Conservation (phyloP, 371 early-diverging fungal species). For the Parasitella parasitica region DNA sequence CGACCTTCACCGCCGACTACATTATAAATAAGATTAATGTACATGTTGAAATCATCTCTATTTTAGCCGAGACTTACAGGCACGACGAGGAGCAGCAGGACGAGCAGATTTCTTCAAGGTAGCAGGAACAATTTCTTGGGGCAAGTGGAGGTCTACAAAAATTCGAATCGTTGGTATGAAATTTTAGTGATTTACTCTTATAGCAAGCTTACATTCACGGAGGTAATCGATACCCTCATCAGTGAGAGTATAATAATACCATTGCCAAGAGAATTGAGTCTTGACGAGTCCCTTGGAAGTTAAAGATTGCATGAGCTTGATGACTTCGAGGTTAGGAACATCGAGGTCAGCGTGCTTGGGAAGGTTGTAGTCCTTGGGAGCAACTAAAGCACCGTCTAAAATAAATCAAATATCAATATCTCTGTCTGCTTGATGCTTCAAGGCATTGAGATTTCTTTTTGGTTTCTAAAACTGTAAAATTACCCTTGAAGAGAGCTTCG, state of each 20-base stretch:
- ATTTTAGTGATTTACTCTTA: too few relatives aligned
- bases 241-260: conserved; percentile 99
- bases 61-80: conserved; percentile 43
- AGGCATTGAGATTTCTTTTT: not conserved
- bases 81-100: conserved; percentile 69
- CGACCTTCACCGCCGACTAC: conserved; percentile 49
- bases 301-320: conserved; percentile 98
- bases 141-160: conserved; percentile 85
- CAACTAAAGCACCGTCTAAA: conserved; percentile 95
- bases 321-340: conserved; percentile 98
- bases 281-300: conserved; percentile 94
- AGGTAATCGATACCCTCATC: conserved; percentile 97
- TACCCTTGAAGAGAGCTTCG: conserved; percentile 87
- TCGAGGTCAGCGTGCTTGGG: conserved; percentile 93
- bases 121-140: conserved; percentile 95
- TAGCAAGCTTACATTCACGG: conserved; percentile 82
- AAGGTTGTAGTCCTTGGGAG: conserved; percentile 97
- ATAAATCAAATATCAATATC: not conserved
- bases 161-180: too few relatives aligned
- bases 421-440: not conserved
- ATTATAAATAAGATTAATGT: not conserved
- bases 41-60: not conserved
- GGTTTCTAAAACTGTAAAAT: not conserved
- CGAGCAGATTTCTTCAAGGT: conserved; percentile 94
- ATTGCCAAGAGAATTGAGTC: conserved; percentile 99